Base-by-base conservation (phyloP, 257 asterid species). In the Ehretia macrophylla region DNA sequence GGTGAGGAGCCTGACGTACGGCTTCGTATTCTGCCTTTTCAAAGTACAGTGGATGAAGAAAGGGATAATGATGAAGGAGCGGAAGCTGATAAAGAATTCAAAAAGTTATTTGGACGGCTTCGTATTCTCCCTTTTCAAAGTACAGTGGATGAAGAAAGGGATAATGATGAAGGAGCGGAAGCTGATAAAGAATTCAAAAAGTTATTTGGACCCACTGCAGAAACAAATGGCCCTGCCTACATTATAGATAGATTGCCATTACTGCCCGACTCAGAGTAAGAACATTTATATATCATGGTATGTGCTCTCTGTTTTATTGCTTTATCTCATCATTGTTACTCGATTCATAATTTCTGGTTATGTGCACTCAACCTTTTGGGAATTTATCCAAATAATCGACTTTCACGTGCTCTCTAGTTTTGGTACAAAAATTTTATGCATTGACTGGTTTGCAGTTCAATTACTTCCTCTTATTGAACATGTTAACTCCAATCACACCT, bases 21-120 rank as follows among this genome's bases (percentile, higher is more conserved):
- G 59, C 88, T 92, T 60, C 35, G 80, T 16, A 79, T 92, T 61
- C 85, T 88, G 68, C 96, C 96, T 52, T 77, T 82, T 17, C 75
- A 51, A 14, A 49, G 63, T 63, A 53, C 69, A 16, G 56, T 10
- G 1, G 75, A 78, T n/a, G 90, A 81, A 62, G 84, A 81, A 8
- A 56, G 27, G 51, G 56, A 64, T 12, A 69, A 56, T 14, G 64
- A 56, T 47, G 87, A 77, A 50, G 77, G 64, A 35, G 62, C 17
- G 27, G 83, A 62, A 68, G 82, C 67, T 48, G 81, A 45, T 21
- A 58, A 46, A 54, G 55, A 78, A 59, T 53, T 72, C 18, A 77
- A 60, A 60, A 71, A 68, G 53, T 64, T 72, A 1, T 20, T 75
- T 19, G 62, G 64, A 51, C 65, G n/a, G n/a, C n/a, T n/a, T n/a